Conservation (phyloP, 2,329 filamentous ascomycete genomes). For the Calycina herbarum region DNA sequence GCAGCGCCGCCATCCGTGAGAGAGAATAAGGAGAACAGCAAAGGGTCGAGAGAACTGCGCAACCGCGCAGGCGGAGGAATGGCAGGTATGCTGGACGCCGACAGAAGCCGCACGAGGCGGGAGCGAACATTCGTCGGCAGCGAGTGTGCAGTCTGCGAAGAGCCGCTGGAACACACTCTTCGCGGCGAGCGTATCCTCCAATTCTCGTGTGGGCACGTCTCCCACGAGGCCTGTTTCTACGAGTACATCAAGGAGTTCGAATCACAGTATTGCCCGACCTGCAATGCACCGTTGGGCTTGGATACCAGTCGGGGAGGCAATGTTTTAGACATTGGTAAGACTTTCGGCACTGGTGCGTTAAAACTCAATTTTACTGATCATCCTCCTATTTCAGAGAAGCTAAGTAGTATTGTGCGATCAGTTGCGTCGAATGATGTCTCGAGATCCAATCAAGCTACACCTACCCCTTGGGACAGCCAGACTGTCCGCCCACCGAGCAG, state of each 20-base stretch:
- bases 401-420: conserved; percentile 88
- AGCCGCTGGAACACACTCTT: conserved; percentile 92
- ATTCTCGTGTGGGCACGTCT: conserved; percentile 95
- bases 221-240: conserved; percentile 98
- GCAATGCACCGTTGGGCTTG: conserved; percentile 85
- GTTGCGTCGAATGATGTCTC: conserved; percentile 63
- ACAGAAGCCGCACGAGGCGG: conserved; percentile 75
- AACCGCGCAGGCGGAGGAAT: conserved; percentile 43
- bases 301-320: conserved; percentile 92
- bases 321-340: conserved; percentile 81
- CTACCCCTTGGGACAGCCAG: conserved; percentile 67
- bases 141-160: conserved; percentile 94
- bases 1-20: neutral
- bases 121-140: conserved; percentile 94
- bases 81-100: conserved; percentile 69
- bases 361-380: conserved; percentile 27
- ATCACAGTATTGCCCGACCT: conserved; percentile 90
- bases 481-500: conserved; percentile 55
- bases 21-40: conserved; percentile 11
- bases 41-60: conserved; percentile 27
- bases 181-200: conserved; percentile 92
- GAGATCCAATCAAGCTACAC: conserved; percentile 50
- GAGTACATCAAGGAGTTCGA: conserved; percentile 96
- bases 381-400: conserved; percentile 67
- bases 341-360: conserved; percentile 37